Evolutionary conservation across 352 stramenopile genomes (phyloP), one percentile per base, ranked within the genome.

Genomic region (Peronospora farinosa): DNA sequence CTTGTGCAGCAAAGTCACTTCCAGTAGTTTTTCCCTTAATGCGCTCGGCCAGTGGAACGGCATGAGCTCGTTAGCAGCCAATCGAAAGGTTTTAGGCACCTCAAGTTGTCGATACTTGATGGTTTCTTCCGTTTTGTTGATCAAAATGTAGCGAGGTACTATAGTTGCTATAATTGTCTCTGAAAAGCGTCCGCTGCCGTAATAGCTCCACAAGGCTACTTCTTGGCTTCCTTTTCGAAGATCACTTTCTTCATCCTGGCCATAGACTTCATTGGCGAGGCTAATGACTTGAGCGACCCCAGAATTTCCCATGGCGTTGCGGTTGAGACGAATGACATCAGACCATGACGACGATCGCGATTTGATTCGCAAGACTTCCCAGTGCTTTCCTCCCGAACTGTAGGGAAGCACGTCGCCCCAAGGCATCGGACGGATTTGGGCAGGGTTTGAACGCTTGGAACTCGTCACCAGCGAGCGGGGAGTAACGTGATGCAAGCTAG

Each of bases 231-330:
- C 79, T 42, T 72, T 82, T 7, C 71, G 62, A 33, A 88, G 60
- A 7, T 89, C 77, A 45, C 68, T 88, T 11, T 66, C 60, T 54
- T 86, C 60, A 10, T 80, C 75, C 42, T 82, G 76, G 35, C 72
- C 61, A 19, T 60, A 71, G 2, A 73, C 67, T 51, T 88, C 74
- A 39, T 74, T 90, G n/a, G 70, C 79, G 17, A 95, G 67, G 19
- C 79, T 95, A 28, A 95, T 80, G 3, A 92, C 74, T 68, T 95
- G 84, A 23, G 84, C 79, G 13, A 95, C 81, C 2, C 84, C 84
- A 8, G 84, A 88, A 46, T 95, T 95, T 35, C 84, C 84, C 78
- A 95, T 90, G 3, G 84, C 84, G 40, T 95, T 95, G 17, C 82
- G 75, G 50, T 92, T 90, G 17, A 95, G 56, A 6, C 81, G 79